These are phyloP conservation scores for Platismatia glauca DNA, from an alignment of 495 filamentous ascomycete genomes.

Conservation along the genomic window DNA sequence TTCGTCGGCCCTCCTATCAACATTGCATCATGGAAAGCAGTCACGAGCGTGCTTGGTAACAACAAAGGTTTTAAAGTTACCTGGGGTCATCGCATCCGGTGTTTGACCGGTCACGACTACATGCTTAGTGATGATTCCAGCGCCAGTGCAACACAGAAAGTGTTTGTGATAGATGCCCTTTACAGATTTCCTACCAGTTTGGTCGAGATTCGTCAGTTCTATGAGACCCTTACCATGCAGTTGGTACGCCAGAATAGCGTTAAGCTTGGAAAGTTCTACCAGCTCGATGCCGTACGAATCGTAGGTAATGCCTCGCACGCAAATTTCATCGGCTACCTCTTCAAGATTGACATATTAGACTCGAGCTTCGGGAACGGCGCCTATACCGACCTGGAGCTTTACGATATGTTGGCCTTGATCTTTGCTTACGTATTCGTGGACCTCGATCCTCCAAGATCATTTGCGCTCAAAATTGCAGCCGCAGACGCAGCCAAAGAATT, in stretches of 20 bases:
- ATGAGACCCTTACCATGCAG: not conserved
- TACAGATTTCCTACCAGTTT: not conserved
- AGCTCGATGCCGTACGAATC: too few relatives aligned
- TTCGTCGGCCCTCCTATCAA: not conserved
- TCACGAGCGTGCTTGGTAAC: conserved; percentile 16
- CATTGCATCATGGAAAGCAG: not conserved
- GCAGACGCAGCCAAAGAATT: not conserved
- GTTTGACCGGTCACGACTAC: not conserved
- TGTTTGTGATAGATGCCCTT: not conserved
- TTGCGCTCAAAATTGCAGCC: not conserved
- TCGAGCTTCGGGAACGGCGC: not conserved
- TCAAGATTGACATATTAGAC: not conserved
- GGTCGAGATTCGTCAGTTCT: not conserved
- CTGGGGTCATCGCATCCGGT: not conserved
- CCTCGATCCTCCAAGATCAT: not conserved
- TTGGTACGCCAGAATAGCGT: not conserved
- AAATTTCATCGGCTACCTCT: too few relatives aligned
- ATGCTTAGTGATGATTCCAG: not conserved
- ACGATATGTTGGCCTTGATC: not conserved
- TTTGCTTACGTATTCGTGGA: not conserved
- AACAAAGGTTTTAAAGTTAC: conserved; percentile 18
- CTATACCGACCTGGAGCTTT: not conserved
- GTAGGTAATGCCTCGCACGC: too few relatives aligned
- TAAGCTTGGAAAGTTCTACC: too few relatives aligned
- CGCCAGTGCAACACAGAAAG: not conserved